phyloP scores from a whole-genome alignment of 2,329 filamentous ascomycete species.

The Fusarium longipes region DNA sequence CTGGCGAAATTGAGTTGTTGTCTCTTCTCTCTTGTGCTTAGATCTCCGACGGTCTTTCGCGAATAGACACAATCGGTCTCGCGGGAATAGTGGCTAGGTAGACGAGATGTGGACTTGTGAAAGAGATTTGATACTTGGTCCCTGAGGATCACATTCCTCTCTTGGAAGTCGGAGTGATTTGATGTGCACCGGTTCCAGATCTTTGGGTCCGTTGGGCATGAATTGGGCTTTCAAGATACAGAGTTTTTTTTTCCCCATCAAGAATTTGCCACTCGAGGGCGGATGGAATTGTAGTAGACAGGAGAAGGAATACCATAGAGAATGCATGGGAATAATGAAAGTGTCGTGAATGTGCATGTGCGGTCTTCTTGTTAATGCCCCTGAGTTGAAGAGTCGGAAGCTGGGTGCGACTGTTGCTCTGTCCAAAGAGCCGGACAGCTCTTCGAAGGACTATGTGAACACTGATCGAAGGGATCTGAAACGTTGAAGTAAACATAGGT shows the following conservation, averaged over 20 bases:
- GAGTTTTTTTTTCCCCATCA: background rate
- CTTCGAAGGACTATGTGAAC: background rate
- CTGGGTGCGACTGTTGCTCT: background rate
- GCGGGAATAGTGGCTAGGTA: slow-evolving; percentile 14
- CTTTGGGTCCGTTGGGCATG: slow-evolving; percentile 33
- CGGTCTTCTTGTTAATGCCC: slow-evolving; percentile 10
- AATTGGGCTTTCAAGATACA: slow-evolving; percentile 10
- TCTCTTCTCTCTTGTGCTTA: slow-evolving; percentile 21
- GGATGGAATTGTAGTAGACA: background rate
- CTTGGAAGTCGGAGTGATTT: slow-evolving; percentile 24
- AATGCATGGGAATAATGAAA: background rate
- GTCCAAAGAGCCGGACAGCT: background rate
- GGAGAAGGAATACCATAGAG: background rate
- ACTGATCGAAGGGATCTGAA: background rate
- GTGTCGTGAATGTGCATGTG: background rate
- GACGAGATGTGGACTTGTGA: background rate
- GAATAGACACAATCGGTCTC: background rate
- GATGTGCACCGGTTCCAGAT: slow-evolving; percentile 29
- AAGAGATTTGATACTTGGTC: slow-evolving; percentile 4
- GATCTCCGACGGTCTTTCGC: background rate
- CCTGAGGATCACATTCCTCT: slow-evolving; percentile 35
- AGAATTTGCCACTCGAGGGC: background rate
- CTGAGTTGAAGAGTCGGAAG: background rate
- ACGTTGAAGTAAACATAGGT: slow-evolving; percentile 11
- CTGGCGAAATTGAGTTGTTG: slow-evolving; percentile 20